Conservation (phyloP, 805 yeast species). For the Nakazawaea ambrosiae region DNA sequence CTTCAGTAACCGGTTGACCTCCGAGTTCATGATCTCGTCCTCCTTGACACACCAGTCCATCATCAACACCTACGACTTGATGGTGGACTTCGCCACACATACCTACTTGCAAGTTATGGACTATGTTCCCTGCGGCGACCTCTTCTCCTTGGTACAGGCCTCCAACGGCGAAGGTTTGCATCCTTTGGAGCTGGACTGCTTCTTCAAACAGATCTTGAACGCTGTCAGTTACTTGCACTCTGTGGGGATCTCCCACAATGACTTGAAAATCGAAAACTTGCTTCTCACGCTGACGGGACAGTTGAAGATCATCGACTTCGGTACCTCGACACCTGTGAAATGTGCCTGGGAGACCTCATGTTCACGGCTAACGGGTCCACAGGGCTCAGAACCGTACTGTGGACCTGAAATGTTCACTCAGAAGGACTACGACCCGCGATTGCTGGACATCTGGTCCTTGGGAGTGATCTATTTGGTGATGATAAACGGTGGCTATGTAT, state of each 20-base stretch:
- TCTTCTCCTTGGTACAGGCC: slow-evolving; percentile 51
- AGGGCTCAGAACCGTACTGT: slow-evolving; percentile 88
- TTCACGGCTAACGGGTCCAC: slow-evolving; percentile 48
- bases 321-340: slow-evolving; percentile 84
- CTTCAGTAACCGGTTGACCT: slow-evolving; percentile 68
- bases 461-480: slow-evolving; percentile 74
- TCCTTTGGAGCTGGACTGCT: slow-evolving; percentile 76
- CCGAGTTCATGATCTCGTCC: slow-evolving; percentile 85
- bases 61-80: slow-evolving; percentile 69
- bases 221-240: slow-evolving; percentile 83
- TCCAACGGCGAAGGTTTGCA: slow-evolving; percentile 47
- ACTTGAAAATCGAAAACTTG: slow-evolving; percentile 83
- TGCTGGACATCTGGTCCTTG: slow-evolving; percentile 84
- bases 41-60: slow-evolving; percentile 72
- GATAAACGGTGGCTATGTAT: slow-evolving; percentile 33
- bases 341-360: slow-evolving; percentile 83
- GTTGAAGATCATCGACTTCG: slow-evolving; percentile 76
- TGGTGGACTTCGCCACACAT: slow-evolving; percentile 65
- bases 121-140: slow-evolving; percentile 84
- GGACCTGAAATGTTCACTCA: slow-evolving; percentile 80
- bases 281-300: slow-evolving; percentile 61
- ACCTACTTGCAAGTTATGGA: slow-evolving; percentile 91
- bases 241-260: slow-evolving; percentile 93
- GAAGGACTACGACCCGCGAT: slow-evolving; percentile 62
- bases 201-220: slow-evolving; percentile 75